Conservation (phyloP, 2,329 filamentous ascomycete genomes). For the Pseudogymnoascus sp. region DNA sequence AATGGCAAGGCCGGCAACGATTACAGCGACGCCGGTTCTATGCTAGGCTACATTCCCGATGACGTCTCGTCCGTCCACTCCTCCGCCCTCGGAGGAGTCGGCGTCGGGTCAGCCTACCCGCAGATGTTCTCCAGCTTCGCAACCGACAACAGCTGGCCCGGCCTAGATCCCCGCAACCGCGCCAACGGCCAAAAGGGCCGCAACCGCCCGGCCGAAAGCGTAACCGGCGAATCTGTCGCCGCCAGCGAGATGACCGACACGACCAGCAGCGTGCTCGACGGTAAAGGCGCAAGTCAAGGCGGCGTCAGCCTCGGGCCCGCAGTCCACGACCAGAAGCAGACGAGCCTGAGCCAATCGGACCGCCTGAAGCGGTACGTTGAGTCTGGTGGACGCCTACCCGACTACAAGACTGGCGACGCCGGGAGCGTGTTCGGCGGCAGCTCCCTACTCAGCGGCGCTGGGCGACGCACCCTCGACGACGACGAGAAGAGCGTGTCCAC, state of each 20-base stretch:
- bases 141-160: conserved; percentile 73
- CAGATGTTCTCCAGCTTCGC: conserved; percentile 94
- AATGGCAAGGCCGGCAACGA: conserved; percentile 28
- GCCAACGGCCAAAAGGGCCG: conserved; percentile 57
- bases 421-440: conserved; percentile 61
- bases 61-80: conserved; percentile 95
- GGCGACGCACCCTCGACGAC: conserved; percentile 59
- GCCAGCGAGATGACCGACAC: conserved; percentile 85
- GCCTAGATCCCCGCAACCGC: conserved; percentile 60
- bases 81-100: conserved; percentile 77
- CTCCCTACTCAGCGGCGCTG: conserved; percentile 30
- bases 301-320: conserved; percentile 62
- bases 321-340: conserved; percentile 51
- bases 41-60: conserved; percentile 92
- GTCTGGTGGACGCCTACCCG: conserved; percentile 60
- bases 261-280: conserved; percentile 67
- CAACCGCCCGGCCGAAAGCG: conserved; percentile 62
- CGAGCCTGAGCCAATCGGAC: conserved; percentile 73
- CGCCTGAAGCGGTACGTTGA: conserved; percentile 93
- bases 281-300: conserved; percentile 69
- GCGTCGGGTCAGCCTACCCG: conserved; percentile 73
- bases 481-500: conserved; percentile 95
- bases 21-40: conserved; percentile 65
- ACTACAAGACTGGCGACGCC: conserved; percentile 44
- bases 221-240: conserved; percentile 87